Conservation (phyloP, 495 filamentous ascomycete species). For the Penicillium arizonense region DNA sequence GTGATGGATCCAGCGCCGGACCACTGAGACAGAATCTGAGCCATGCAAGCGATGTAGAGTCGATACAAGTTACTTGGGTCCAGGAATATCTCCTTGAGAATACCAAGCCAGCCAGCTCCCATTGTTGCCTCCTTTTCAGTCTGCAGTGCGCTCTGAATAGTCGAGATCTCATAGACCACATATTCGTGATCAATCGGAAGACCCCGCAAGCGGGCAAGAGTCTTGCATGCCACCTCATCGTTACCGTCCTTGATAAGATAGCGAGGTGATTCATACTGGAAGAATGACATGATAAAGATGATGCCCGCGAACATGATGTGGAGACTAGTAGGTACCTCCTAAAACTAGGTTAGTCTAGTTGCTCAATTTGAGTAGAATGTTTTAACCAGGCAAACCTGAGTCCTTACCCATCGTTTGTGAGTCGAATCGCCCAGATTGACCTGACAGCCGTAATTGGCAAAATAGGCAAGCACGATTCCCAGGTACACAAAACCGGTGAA, state of each 20-base stretch:
- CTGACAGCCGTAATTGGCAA: slow-evolving; percentile 54
- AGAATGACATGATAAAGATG: slow-evolving; percentile 62
- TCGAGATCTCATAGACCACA: slow-evolving; percentile 57
- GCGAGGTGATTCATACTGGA: slow-evolving; percentile 64
- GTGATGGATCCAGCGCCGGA: slow-evolving; percentile 67
- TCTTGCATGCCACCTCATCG: slow-evolving; percentile 48
- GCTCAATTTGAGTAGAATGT: background rate
- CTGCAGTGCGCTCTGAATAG: slow-evolving; percentile 63
- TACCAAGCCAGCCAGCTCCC: slow-evolving; percentile 51
- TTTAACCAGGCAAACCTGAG: too few species aligned
- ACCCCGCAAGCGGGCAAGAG: slow-evolving; percentile 35
- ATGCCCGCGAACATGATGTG: slow-evolving; percentile 72
- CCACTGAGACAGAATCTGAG: slow-evolving; percentile 65
- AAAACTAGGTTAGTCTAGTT: slow-evolving; percentile 15
- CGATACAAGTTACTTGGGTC: slow-evolving; percentile 62
- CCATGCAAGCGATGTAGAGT: slow-evolving; percentile 55
- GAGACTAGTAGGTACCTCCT: slow-evolving; percentile 63
- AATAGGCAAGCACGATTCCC: slow-evolving; percentile 49
- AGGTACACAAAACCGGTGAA: slow-evolving; percentile 59
- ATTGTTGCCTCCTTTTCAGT: slow-evolving; percentile 64
- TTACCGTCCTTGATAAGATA: slow-evolving; percentile 57
- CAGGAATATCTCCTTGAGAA: slow-evolving; percentile 59
- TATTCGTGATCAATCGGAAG: slow-evolving; percentile 44
- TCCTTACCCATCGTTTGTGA: slow-evolving; percentile 55
- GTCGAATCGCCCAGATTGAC: slow-evolving; percentile 56